Base-by-base conservation (phyloP, 23 red algal species). In the Gracilaria caudata region DNA sequence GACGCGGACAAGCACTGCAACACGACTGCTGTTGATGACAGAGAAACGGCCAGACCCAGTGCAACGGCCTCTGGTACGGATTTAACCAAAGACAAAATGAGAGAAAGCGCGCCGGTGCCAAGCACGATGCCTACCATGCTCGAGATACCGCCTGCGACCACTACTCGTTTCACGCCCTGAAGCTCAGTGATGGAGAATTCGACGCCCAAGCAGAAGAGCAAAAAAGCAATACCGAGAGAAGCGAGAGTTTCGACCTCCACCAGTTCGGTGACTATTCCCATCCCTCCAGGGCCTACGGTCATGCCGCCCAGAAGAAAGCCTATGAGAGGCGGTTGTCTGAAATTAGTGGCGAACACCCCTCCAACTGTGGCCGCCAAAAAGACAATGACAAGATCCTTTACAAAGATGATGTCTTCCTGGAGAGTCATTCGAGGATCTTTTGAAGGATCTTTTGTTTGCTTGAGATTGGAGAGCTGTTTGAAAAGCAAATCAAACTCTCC, bases 391-490 rank as follows among this genome's bases (percentile, higher is more conserved):
- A 95, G 68, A 53, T 95, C 93, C 66, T 90, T 87, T 25, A 95
- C 83, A 79, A 95, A 95, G 38, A 95, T 73, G 81, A 95, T 95
- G 83, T 95, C 93, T 54, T 95, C 93, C 56, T 95, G 93, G 6
- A 95, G 73, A 23, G 86, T 90, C 93, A 95, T 95, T 4, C 93
- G 86, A 21, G 93, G 93, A 35, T 95, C 93, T 55, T 95, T 95
- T 34, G 86, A 91, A 2, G 93, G 93, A 40, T 95, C 93, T 61
- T 86, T 88, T 9, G 93, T 95, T 41, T 95, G 93, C 54, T 95
- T 95, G 45, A 95, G 80, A 72, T 95, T 95, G 60, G 85, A 90
- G 14, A 95, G 70, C 58, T 95, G 93, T 80, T 95, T 95, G 66
- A 95, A 95, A 5, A 95, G 86, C 86, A 95, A 33, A 35, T 95